phyloP scores from a whole-genome alignment of 2,329 filamentous ascomycete genomes.

The Fusarium compactum region DNA sequence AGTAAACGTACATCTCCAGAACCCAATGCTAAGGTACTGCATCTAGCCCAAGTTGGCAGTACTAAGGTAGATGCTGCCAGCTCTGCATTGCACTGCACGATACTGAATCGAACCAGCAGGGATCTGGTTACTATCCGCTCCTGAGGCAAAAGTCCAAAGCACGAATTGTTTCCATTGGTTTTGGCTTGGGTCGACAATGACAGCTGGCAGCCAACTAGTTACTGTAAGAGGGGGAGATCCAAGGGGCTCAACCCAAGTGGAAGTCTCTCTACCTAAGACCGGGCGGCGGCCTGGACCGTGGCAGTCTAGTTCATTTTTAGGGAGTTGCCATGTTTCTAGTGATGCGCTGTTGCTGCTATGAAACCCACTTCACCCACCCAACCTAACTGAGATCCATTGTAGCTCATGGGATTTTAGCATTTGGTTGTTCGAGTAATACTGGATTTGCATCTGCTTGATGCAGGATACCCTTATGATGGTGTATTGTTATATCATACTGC shows the following conservation, averaged over 20 bases:
- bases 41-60: neutral
- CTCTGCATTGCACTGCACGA: slow-evolving; percentile 7
- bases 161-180: slow-evolving; percentile 12
- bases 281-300: slow-evolving; percentile 35
- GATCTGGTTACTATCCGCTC: slow-evolving; percentile 14
- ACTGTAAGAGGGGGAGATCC: slow-evolving; percentile 9
- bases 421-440: neutral
- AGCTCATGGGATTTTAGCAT: neutral
- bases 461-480: neutral
- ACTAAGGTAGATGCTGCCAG: slow-evolving; percentile 24
- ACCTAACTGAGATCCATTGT: neutral
- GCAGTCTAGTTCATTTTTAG: slow-evolving; percentile 6
- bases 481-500: neutral
- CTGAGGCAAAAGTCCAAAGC: slow-evolving; percentile 17
- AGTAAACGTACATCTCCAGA: neutral
- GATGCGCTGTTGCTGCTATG: slow-evolving; percentile 11
- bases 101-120: slow-evolving; percentile 33
- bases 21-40: neutral
- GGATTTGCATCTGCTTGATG: neutral
- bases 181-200: slow-evolving; percentile 8
- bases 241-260: slow-evolving; percentile 19
- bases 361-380: neutral
- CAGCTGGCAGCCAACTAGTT: slow-evolving; percentile 21
- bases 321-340: neutral
- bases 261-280: slow-evolving; percentile 19